These are phyloP conservation scores for Termitomyces sp. DNA, from an alignment of 1,284 basidiomycete species.

Conservation along the genomic window DNA sequence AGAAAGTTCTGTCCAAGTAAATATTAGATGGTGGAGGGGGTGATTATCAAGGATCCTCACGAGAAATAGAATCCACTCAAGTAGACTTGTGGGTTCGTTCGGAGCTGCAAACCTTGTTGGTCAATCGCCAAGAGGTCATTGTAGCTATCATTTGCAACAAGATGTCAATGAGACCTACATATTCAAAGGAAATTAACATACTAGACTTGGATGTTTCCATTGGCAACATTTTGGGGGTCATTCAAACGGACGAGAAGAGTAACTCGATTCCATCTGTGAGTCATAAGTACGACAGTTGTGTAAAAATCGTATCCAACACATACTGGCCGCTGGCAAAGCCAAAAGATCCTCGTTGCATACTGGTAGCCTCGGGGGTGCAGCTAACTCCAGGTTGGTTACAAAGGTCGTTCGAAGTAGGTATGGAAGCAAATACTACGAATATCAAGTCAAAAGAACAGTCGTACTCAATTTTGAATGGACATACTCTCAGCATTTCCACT, in stretches of 20 bases:
- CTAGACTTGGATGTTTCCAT: constrained; percentile 56
- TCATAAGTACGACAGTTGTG: constrained; percentile 3
- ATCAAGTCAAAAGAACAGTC: background rate
- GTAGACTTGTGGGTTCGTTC: constrained; percentile 37
- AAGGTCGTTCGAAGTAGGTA: constrained; percentile 48
- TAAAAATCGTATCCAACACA: constrained; percentile 21
- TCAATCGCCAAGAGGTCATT: constrained; percentile 50
- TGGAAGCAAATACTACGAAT: constrained; percentile 56
- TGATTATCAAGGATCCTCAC: constrained; percentile 32
- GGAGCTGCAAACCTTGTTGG: constrained; percentile 48
- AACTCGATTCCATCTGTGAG: constrained; percentile 53
- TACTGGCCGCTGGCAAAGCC: constrained; percentile 56
- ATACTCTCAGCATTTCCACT: constrained; percentile 60
- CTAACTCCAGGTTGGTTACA: constrained; percentile 54
- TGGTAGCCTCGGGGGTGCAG: constrained; percentile 66
- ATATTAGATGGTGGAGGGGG: constrained; percentile 3
- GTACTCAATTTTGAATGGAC: constrained; percentile 21
- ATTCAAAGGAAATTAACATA: constrained; percentile 24
- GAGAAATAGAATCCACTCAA: constrained; percentile 64
- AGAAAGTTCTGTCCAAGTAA: constrained; percentile 52
- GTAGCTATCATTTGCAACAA: constrained; percentile 34
- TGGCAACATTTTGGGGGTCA: constrained; percentile 46
- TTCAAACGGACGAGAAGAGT: constrained; percentile 62
- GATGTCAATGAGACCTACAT: constrained; percentile 2
- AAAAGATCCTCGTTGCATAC: constrained; percentile 69